phyloP scores from a whole-genome alignment of 2,329 filamentous ascomycete species.

The Neobulgaria alba region DNA sequence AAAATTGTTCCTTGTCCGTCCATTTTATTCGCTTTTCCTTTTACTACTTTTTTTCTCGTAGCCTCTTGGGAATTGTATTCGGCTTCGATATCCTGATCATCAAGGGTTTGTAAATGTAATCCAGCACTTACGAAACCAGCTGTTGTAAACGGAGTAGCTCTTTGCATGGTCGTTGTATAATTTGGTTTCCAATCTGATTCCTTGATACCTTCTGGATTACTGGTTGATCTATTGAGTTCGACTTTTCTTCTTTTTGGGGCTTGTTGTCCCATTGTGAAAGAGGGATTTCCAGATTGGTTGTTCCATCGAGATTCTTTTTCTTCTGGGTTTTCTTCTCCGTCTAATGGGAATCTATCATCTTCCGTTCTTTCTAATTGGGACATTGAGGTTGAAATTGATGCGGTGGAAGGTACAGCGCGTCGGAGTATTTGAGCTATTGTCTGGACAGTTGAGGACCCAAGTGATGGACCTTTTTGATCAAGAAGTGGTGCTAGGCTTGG shows the following conservation, averaged over 20 bases:
- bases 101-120: slow-evolving; percentile 25
- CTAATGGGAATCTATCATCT: slow-evolving; percentile 60
- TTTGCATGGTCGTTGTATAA: slow-evolving; percentile 55
- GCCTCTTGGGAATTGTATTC: not conserved
- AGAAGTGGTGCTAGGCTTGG: slow-evolving; percentile 43
- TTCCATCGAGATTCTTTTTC: slow-evolving; percentile 31
- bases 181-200: slow-evolving; percentile 25
- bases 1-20: slow-evolving; percentile 22
- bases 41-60: slow-evolving; percentile 4
- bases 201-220: slow-evolving; percentile 8
- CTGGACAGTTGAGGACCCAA: slow-evolving; percentile 53
- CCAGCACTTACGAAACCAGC: slow-evolving; percentile 25
- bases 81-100: slow-evolving; percentile 15
- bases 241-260: slow-evolving; percentile 23
- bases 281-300: slow-evolving; percentile 18
- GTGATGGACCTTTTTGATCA: slow-evolving; percentile 58
- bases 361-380: slow-evolving; percentile 48
- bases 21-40: slow-evolving; percentile 8
- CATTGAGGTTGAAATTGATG: slow-evolving; percentile 32
- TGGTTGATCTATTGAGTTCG: slow-evolving; percentile 12
- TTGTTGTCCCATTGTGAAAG: slow-evolving; percentile 18
- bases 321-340: slow-evolving; percentile 42
- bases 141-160: slow-evolving; percentile 52
- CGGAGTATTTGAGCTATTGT: slow-evolving; percentile 68
- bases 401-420: slow-evolving; percentile 45